A percentile compares a stretch with the other conserved stretches of the same genome.
Conservation (phyloP, 805 yeast genomes). For the Myxozyma sirexii region DNA sequence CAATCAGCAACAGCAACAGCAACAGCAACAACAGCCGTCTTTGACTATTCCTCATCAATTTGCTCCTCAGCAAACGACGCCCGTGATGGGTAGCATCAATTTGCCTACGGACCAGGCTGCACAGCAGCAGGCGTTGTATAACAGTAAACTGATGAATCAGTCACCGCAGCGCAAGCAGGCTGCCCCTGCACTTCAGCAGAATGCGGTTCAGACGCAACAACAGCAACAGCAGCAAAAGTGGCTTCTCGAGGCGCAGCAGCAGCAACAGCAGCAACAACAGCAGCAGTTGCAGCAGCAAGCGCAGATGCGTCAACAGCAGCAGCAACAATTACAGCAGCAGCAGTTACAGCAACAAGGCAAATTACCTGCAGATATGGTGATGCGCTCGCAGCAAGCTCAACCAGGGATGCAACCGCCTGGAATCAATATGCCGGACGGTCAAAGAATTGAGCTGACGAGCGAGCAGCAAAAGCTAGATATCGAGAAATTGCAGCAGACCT, state of each 20-base stretch:
- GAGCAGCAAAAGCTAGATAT: slow-evolving; percentile 28
- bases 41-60: slow-evolving; percentile 26
- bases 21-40: slow-evolving; percentile 14
- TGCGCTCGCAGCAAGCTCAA: not conserved
- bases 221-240: slow-evolving; percentile 13
- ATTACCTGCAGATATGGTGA: not conserved
- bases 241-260: slow-evolving; percentile 5
- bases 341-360: slow-evolving; percentile 2
- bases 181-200: slow-evolving; percentile 7
- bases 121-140: slow-evolving; percentile 10
- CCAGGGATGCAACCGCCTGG: too few species aligned
- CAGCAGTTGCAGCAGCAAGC: slow-evolving; percentile 4
- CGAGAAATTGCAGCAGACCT: slow-evolving; percentile 17
- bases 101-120: slow-evolving; percentile 2
- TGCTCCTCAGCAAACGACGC: slow-evolving; percentile 18
- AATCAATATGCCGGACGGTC: not conserved
- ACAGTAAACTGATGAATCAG: slow-evolving; percentile 9
- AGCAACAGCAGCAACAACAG: slow-evolving; percentile 22
- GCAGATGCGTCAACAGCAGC: slow-evolving; percentile 10
- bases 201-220: slow-evolving; percentile 18
- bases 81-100: slow-evolving; percentile 9
- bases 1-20: slow-evolving; percentile 11
- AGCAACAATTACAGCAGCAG: slow-evolving; percentile 14
- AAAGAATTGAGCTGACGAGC: not conserved
- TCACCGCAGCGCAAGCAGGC: slow-evolving; percentile 22